Percentiles rank a stretch among this genome's conserved stretches.
Conservation (phyloP, 2,329 filamentous ascomycete genomes). For the Escovopsis weberi region DNA sequence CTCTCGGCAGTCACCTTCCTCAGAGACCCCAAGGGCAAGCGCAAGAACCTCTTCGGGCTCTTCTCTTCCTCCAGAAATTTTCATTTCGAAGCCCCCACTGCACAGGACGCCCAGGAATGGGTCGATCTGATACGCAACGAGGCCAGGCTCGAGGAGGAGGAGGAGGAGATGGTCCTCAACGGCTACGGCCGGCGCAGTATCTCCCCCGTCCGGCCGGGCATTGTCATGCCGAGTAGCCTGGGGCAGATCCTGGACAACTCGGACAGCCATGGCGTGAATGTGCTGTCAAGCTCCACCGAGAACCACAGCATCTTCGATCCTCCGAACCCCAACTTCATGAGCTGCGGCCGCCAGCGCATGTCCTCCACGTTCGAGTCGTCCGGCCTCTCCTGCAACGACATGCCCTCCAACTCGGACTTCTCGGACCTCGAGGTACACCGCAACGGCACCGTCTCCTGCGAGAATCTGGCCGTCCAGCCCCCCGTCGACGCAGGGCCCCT, state of each 20-base stretch:
- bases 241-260: slow-evolving; percentile 13
- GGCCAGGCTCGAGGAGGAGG: slow-evolving; percentile 75
- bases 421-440: slow-evolving; percentile 51
- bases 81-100: slow-evolving; percentile 65
- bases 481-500: slow-evolving; percentile 9
- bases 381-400: slow-evolving; percentile 45
- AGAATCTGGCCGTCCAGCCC: slow-evolving; percentile 30
- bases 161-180: slow-evolving; percentile 65
- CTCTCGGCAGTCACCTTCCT: slow-evolving; percentile 82
- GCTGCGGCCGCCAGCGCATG: slow-evolving; percentile 29
- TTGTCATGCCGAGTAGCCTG: slow-evolving; percentile 3
- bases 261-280: too few relatives aligned
- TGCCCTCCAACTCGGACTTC: slow-evolving; percentile 75
- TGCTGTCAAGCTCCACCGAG: slow-evolving; percentile 48
- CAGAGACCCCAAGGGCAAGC: slow-evolving; percentile 77
- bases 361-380: slow-evolving; percentile 53
- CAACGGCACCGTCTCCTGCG: slow-evolving; percentile 35
- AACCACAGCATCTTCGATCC: slow-evolving; percentile 20
- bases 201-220: slow-evolving; percentile 16
- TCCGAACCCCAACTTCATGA: slow-evolving; percentile 19
- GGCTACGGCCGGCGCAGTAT: slow-evolving; percentile 44
- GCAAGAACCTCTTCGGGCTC: slow-evolving; percentile 77
- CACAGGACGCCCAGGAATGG: slow-evolving; percentile 72
- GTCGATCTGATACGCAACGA: slow-evolving; percentile 65
- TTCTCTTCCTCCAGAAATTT: slow-evolving; percentile 87